These are phyloP conservation scores for Millerozyma miso DNA, from an alignment of 805 yeast genomes.

Conservation along the genomic window DNA sequence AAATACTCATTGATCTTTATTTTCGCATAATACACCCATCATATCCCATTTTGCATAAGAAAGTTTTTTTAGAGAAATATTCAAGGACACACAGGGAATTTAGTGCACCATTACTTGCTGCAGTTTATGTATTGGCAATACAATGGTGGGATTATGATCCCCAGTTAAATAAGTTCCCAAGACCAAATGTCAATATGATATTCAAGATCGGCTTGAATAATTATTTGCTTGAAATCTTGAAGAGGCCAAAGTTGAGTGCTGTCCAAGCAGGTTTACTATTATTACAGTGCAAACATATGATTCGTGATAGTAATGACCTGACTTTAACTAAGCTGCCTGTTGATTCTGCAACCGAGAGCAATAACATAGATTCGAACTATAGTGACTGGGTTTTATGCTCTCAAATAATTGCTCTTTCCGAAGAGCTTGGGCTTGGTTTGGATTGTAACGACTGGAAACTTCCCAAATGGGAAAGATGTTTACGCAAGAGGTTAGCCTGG, in stretches of 20 bases:
- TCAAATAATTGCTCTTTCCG: constrained; percentile 82
- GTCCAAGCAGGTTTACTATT: constrained; percentile 85
- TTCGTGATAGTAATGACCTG: constrained; percentile 13
- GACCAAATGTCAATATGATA: constrained; percentile 63
- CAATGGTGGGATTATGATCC: constrained; percentile 95
- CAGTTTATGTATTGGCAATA: constrained; percentile 82
- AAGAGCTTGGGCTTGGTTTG: constrained; percentile 86
- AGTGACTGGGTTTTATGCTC: constrained; percentile 84
- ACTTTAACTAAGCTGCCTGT: constrained; percentile 5
- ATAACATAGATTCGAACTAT: constrained; percentile 35
- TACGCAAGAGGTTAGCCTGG: constrained; percentile 89
- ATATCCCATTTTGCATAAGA: constrained; percentile 86
- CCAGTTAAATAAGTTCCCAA: constrained; percentile 65
- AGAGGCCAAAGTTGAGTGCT: constrained; percentile 85
- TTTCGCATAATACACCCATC: constrained; percentile 86
- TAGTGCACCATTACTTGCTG: constrained; percentile 85
- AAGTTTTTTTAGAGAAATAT: constrained; percentile 88
- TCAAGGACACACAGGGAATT: constrained; percentile 87
- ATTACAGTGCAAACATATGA: constrained; percentile 56
- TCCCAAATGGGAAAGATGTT: constrained; percentile 92
- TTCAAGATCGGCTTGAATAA: constrained; percentile 54
- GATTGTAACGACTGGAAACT: constrained; percentile 88
- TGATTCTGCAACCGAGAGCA: constrained; percentile 16
- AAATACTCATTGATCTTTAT: constrained; percentile 70
- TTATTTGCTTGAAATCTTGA: constrained; percentile 70